phyloP scores from a whole-genome alignment of 257 asterid species.

The Paulownia fortunei region DNA sequence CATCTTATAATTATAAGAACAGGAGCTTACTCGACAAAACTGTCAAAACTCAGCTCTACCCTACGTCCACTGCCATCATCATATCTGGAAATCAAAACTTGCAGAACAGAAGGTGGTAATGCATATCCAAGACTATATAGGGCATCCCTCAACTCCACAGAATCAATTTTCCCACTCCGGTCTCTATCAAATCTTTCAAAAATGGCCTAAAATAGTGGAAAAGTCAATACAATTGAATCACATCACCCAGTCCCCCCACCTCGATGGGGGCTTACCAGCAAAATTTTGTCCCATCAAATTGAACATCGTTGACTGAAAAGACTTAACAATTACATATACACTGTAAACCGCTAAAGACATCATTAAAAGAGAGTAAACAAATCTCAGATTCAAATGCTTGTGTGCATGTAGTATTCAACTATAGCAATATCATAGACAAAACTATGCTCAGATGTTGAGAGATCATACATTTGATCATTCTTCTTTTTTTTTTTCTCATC shows the following conservation, averaged over 20 bases:
- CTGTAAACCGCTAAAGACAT: not conserved
- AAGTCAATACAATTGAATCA: not conserved
- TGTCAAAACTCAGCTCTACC: slow-evolving; percentile 71
- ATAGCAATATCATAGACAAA: not conserved
- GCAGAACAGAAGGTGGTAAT: slow-evolving; percentile 77
- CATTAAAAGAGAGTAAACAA: not conserved
- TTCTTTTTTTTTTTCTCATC: not conserved
- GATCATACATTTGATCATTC: not conserved
- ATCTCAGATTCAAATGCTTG: not conserved
- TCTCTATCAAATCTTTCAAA: slow-evolving; percentile 85
- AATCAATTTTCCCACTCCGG: slow-evolving; percentile 81
- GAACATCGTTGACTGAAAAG: not conserved
- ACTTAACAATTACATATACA: not conserved
- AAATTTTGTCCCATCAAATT: not conserved
- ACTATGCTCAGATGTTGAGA: not conserved
- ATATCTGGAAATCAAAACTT: slow-evolving; percentile 74
- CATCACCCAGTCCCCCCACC: not conserved
- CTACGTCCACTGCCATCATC: slow-evolving; percentile 67
- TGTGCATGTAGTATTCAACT: not conserved
- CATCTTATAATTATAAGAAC: not conserved
- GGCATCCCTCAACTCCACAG: slow-evolving; percentile 77
- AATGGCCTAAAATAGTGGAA: slow-evolving; percentile 50
- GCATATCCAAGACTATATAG: slow-evolving; percentile 78
- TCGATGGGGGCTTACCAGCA: not conserved
- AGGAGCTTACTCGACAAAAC: slow-evolving; percentile 80